Base-by-base conservation (phyloP, 164 flowering plant genomes). In the Pachysandra terminalis region DNA sequence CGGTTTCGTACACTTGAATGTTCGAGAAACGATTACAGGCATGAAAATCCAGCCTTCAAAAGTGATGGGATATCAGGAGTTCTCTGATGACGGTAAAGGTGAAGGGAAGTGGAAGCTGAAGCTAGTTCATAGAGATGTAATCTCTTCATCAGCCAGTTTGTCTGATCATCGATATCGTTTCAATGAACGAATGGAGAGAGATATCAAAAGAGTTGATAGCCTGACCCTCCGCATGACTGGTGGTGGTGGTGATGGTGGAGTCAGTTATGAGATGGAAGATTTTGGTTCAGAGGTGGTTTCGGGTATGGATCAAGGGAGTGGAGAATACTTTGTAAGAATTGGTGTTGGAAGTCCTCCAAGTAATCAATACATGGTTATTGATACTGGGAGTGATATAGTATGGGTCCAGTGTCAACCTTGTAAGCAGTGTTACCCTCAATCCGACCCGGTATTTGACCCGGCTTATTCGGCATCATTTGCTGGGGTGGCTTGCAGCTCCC, bases 321-420 rank as follows among this genome's bases (percentile, higher is more conserved):
- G 98, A 7, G 98, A 93, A 67, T 93, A 89, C 61, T 86, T 93
- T 67, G 96, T 90, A 2, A 66, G 93, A 61, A 79, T 93, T 0
- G 98, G 97, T 22, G 93, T 93, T 9, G 98, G 98, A 0, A 89
- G 93, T 66, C 98, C 96, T 0, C 81, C 96, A 0, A 81, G 84
- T 53, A 74, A 72, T 64, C 96, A 87, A 59, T 90, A 84, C 84
- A 77, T 93, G 88, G 96, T 89, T 3, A 79, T 93, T 61, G 98
- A 93, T 61, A 82, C 97, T 2, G 98, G 98, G 1, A 88, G 94
- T 59, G 98, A 93, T 59, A 84, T 93, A 27, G 84, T 86, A 0
- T 93, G 98, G 98, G 91, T 93, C 45, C 98, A 93, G 68, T 93
- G 98, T 59, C 84, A 85, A 60, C 98, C 98, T 3, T 93, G 98